These are phyloP conservation scores for Cladosporium phlei DNA, from an alignment of 2,329 filamentous ascomycete genomes.

Conservation along the genomic window DNA sequence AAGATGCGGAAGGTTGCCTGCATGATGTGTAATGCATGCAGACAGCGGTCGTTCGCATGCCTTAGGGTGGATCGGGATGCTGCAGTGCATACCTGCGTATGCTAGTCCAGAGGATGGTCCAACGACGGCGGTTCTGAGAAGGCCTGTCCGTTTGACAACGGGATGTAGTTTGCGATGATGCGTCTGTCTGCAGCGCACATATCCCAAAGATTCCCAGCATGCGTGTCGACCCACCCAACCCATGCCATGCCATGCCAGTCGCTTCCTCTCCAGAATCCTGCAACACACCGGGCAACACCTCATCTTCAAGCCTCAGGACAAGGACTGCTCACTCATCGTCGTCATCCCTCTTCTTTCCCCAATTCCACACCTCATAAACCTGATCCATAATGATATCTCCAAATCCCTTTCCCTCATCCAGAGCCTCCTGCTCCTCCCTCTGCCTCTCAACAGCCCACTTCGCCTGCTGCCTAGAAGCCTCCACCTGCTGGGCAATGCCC, in stretches of 20 bases:
- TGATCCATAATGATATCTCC: slow-evolving; percentile 37
- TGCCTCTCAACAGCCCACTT: slow-evolving; percentile 42
- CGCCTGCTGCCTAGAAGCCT: slow-evolving; percentile 32
- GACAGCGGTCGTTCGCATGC: slow-evolving; percentile 1
- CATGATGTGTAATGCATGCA: slow-evolving; percentile 1
- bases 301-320: no score
- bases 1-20: slow-evolving; percentile 1
- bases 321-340: slow-evolving; percentile 26
- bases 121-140: no score
- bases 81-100: background rate
- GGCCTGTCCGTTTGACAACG: background rate
- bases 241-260: no score
- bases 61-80: no score
- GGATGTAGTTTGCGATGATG: slow-evolving; percentile 1
- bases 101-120: no score
- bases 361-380: slow-evolving; percentile 35
- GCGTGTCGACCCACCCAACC: no score
- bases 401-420: slow-evolving; percentile 35
- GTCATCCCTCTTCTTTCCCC: slow-evolving; percentile 32
- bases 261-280: no score
- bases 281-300: no score
- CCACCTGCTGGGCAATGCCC: slow-evolving; percentile 30
- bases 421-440: slow-evolving; percentile 41
- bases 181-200: background rate
- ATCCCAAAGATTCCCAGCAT: no score